Percentiles rank a stretch among this genome's conserved stretches.
Evolutionary conservation across 192 early-diverging fungal genomes (phyloP).

Genomic region (Chytriomyces hyalinus): DNA sequence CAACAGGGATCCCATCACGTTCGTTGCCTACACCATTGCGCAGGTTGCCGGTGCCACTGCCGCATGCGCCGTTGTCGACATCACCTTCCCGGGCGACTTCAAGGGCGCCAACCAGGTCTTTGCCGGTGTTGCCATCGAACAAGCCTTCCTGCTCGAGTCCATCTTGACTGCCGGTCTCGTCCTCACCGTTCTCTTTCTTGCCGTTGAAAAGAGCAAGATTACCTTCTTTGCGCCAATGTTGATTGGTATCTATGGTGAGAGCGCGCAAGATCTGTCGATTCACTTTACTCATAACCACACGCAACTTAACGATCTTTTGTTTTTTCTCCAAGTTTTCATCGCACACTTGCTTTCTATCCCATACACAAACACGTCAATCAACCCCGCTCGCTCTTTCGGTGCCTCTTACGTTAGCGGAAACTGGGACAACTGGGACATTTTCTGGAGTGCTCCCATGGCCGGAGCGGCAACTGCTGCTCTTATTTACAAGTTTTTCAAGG

Average conservation of each 20-base stretch:
- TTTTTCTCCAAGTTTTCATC: slow-evolving; percentile 45
- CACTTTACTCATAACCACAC: too few relatives aligned
- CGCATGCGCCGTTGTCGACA: slow-evolving; percentile 44
- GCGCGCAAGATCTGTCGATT: background rate
- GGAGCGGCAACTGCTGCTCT: slow-evolving; percentile 35
- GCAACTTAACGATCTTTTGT: background rate
- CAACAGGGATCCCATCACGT: slow-evolving; percentile 33
- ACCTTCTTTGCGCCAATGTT: slow-evolving; percentile 48
- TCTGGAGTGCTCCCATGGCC: slow-evolving; percentile 55
- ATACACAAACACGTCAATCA: slow-evolving; percentile 60
- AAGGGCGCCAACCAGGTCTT: slow-evolving; percentile 39
- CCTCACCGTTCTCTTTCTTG: slow-evolving; percentile 46
- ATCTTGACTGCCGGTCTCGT: slow-evolving; percentile 53
- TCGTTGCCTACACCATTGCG: slow-evolving; percentile 59
- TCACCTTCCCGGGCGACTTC: slow-evolving; percentile 40
- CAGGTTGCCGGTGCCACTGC: slow-evolving; percentile 63
- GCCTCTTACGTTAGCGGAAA: slow-evolving; percentile 58
- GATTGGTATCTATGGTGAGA: slow-evolving; percentile 43
- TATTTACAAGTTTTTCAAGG: slow-evolving; percentile 42
- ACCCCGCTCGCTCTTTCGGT: slow-evolving; percentile 72
- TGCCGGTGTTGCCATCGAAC: slow-evolving; percentile 16
- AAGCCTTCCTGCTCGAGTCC: slow-evolving; percentile 48
- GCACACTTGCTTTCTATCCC: slow-evolving; percentile 49
- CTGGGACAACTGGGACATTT: slow-evolving; percentile 62
- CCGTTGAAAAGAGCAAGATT: slow-evolving; percentile 50